These are phyloP conservation scores for Pythium sukuiense DNA, from an alignment of 352 stramenopile species.

Conservation along the genomic window DNA sequence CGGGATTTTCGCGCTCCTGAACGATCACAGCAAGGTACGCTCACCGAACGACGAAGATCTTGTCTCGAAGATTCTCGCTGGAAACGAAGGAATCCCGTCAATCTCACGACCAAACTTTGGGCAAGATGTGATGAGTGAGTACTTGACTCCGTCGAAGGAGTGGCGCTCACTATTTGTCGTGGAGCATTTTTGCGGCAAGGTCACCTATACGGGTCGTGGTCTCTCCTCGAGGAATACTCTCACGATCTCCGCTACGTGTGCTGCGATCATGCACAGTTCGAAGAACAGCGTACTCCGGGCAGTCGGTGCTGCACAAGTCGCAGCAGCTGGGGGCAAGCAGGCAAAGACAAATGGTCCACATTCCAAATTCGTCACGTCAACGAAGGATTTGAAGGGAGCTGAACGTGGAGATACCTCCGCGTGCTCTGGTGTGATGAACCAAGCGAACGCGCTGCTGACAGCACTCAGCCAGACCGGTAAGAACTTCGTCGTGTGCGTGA, in stretches of 20 bases:
- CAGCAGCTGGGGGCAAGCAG: conserved; percentile 48
- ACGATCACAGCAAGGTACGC: conserved; percentile 65
- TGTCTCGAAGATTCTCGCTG: conserved; percentile 74
- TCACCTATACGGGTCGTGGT: conserved; percentile 77
- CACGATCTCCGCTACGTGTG: conserved; percentile 75
- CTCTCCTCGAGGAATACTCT: conserved; percentile 68
- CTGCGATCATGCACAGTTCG: conserved; percentile 83
- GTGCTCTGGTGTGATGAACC: conserved; percentile 57
- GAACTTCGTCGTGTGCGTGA: conserved; percentile 84
- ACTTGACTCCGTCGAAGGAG: conserved; percentile 69
- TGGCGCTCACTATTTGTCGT: conserved; percentile 79
- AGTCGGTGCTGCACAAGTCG: conserved; percentile 65
- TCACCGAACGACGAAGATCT: conserved; percentile 78
- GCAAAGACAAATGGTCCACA: conserved; percentile 27
- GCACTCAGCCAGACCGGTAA: conserved; percentile 74
- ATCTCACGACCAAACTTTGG: conserved; percentile 63
- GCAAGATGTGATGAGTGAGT: conserved; percentile 56
- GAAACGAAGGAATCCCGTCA: conserved; percentile 52
- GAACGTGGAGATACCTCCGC: conserved; percentile 39
- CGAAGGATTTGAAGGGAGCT: conserved; percentile 35
- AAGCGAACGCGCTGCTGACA: conserved; percentile 66
- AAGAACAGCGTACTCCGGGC: conserved; percentile 76
- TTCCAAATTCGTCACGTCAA: conserved; percentile 30
- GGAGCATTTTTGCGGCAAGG: conserved; percentile 67
- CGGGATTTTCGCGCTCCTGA: conserved; percentile 71